Evolutionary conservation across 164 flowering plant species (phyloP), one percentile per base, ranked within the genome.

Genomic region (Buxus sempervirens): DNA sequence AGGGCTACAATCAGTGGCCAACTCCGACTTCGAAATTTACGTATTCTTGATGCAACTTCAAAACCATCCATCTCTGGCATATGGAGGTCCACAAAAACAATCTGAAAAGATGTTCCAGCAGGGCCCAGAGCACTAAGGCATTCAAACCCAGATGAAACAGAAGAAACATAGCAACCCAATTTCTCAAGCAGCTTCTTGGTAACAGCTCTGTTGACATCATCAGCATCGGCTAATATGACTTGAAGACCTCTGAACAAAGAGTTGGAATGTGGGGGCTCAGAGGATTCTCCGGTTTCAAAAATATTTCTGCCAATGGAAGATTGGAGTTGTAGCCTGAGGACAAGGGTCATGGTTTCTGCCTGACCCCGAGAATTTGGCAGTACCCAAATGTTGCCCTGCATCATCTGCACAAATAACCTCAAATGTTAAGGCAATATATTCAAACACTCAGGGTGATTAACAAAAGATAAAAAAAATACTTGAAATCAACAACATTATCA

Each of bases 341-440:
- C 76, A 6, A 96, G 85, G 0, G 82, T 82, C 91, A 90, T 88
- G 82, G 85, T 79, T 70, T 82, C 87, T 28, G 82, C 71, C 61
- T 73, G 71, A 18, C 96, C 99, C 38, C 73, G 84, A 38, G 88
- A 75, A 66, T 75, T 81, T 22, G 89, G 89, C 20, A 80, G 76
- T 32, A 81, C 83, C 95, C 96, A 90, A 45, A 96, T 87, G 74
- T 83, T 88, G 36, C 99, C 99, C 78, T 91, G 98, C 97, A 96
- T 96, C 79, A 88, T 64, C 99, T 96, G 92, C 73, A 62, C 32
- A 32, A 65, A 15, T 66, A 65, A 70, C 68, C 54, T 28, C 41
- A 53, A 53, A 10, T 51, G 41, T 20, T 51, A 67, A 27, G 45
- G 1, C 6, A 62, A 38, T 23, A 41, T n/a, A n/a, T 41, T 5